Evolutionary conservation across 345 rosid genomes (phyloP).

Genomic region (Isatis tinctoria): DNA sequence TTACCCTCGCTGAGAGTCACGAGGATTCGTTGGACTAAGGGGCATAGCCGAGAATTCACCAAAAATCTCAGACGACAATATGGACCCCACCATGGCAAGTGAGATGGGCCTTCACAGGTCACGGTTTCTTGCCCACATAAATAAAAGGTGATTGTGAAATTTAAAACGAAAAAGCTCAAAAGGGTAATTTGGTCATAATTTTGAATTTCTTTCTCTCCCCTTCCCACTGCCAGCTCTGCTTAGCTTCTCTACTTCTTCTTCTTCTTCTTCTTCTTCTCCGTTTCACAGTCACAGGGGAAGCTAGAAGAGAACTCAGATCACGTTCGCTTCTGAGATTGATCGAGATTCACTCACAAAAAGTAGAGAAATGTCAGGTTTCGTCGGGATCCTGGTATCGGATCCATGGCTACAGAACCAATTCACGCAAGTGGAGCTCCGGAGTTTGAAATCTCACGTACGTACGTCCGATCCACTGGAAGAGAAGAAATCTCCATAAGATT

Average conservation of each 20-base stretch:
- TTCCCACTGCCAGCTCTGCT: conserved; percentile 50
- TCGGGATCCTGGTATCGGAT: conserved; percentile 90
- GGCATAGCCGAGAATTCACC: conserved; percentile 21
- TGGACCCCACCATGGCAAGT: conserved; percentile 10
- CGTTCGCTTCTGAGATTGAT: background rate
- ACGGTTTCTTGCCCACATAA: conserved; percentile 18
- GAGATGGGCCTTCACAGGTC: conserved; percentile 35
- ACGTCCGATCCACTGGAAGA: background rate
- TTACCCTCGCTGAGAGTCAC: background rate
- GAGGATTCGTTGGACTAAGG: background rate
- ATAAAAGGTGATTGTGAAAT: conserved; percentile 22
- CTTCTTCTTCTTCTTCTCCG: conserved; percentile 18
- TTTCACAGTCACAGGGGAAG: background rate
- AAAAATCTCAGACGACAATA: conserved; percentile 28
- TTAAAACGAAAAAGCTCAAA: conserved; percentile 21
- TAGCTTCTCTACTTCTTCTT: conserved; percentile 29
- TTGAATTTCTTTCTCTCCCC: conserved; percentile 36
- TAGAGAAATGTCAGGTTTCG: conserved; percentile 68
- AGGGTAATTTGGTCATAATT: conserved; percentile 40
- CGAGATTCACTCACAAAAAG: background rate
- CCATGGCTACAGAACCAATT: conserved; percentile 97
- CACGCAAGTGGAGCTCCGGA: conserved; percentile 98
- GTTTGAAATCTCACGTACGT: conserved; percentile 90
- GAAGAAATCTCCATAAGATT: background rate
- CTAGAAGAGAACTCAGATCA: background rate